A percentile compares a stretch with the other conserved stretches of the same genome.
Conservation (phyloP, 495 filamentous ascomycete species). For the Aspergillus heteromorphus region DNA sequence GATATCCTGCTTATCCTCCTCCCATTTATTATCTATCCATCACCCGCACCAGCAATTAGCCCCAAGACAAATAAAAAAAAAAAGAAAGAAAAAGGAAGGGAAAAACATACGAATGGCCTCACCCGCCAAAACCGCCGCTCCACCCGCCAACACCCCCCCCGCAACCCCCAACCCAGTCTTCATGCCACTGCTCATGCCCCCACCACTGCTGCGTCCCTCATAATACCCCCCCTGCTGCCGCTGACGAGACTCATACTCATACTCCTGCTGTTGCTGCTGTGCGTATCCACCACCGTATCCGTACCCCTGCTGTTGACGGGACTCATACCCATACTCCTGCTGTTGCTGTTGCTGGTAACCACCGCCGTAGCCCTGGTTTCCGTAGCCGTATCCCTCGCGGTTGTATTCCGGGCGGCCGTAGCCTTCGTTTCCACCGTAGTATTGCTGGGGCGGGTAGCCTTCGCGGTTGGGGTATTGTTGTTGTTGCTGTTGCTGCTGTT, state of each 20-base stretch:
- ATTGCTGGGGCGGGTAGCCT: not conserved
- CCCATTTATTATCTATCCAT: constrained; percentile 25
- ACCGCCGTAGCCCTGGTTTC: not conserved
- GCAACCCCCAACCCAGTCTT: constrained; percentile 43
- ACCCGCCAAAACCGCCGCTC: constrained; percentile 45
- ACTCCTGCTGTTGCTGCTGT: constrained; percentile 2
- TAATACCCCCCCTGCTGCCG: constrained; percentile 8
- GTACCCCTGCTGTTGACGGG: constrained; percentile 6
- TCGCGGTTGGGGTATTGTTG: too few species aligned
- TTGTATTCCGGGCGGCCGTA: not conserved
- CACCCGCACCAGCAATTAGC: constrained; percentile 10
- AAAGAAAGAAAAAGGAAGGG: not conserved
- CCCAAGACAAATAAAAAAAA: constrained; percentile 5
- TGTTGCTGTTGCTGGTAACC: not conserved
- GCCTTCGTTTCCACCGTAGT: not conserved
- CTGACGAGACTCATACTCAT: constrained; percentile 5
- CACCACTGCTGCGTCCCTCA: constrained; percentile 2
- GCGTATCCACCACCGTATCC: not conserved
- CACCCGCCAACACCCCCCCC: constrained; percentile 38
- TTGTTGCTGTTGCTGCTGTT: not conserved
- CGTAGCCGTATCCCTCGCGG: constrained; percentile 5
- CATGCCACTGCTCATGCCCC: constrained; percentile 19
- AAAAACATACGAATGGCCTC: constrained; percentile 37
- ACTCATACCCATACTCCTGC: constrained; percentile 9
- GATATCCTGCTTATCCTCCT: constrained; percentile 25